These are phyloP conservation scores for Tylopilus sp. DNA, from an alignment of 768 basidiomycete species.

Conservation along the genomic window DNA sequence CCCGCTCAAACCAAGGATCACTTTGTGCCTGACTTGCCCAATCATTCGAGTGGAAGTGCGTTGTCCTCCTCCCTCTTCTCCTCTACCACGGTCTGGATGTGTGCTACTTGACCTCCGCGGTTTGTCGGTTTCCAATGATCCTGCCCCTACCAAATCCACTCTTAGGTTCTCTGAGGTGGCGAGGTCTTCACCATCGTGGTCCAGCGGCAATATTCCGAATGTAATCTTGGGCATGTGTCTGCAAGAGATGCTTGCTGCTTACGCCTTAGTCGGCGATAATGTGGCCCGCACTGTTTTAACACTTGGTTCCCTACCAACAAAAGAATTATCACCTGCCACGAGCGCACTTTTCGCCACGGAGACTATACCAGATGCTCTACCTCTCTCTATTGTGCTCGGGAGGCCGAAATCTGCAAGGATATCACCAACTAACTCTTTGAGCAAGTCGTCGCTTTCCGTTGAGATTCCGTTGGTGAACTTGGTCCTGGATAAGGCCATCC, in stretches of 20 bases:
- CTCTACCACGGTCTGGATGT: conserved; percentile 59
- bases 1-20: conserved; percentile 5
- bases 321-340: conserved; percentile 11
- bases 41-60: conserved; percentile 68
- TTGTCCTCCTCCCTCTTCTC: conserved; percentile 53
- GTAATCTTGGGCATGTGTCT: conserved; percentile 40
- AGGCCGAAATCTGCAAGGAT: conserved; percentile 6
- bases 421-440: not conserved
- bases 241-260: conserved; percentile 47
- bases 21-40: conserved; percentile 41
- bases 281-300: conserved; percentile 48
- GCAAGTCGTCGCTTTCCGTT: conserved; percentile 20
- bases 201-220: conserved; percentile 4
- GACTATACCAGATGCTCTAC: conserved; percentile 6
- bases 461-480: conserved; percentile 63
- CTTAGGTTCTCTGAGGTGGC: conserved; percentile 30
- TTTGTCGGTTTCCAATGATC: conserved; percentile 38
- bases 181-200: not conserved
- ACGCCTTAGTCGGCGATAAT: conserved; percentile 37
- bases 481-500: conserved; percentile 55
- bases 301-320: conserved; percentile 41
- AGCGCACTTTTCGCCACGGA: conserved; percentile 28
- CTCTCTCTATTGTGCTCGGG: conserved; percentile 22
- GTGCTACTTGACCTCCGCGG: conserved; percentile 62
- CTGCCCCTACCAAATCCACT: conserved; percentile 15